Base-by-base conservation (phyloP, 2,329 filamentous ascomycete species). In the Ceratocystis ficicola region DNA sequence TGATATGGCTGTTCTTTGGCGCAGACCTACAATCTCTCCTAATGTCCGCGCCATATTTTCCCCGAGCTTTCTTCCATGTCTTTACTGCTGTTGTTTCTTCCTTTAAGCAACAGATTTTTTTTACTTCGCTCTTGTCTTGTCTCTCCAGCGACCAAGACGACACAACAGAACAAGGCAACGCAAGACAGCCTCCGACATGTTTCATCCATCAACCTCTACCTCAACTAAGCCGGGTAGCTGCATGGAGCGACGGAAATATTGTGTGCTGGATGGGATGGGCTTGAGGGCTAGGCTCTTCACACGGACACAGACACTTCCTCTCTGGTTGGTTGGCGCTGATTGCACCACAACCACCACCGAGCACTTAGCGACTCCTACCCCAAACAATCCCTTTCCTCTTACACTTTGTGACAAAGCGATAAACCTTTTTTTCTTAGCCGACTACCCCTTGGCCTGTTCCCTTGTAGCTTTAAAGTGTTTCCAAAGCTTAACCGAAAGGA, bases 401-500 rank as follows among this genome's bases (percentile, higher is more conserved):
- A 48, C 48, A 28, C 15, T 30, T 59, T n/a, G 5, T 30, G 25
- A 32, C 55, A 28, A 36, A 59, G 55, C 28, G 17, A 59, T 30
- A 59, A 59, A 59, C 15, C 55, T 59, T 20, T 36, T 57, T 10
- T 59, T 32, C n/a, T 52, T 48, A n/a, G n/a, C 46, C 20, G 1
- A 8, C 17, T 52, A 3, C 48, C 48, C 25, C 25, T 25, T 25
- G 20, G 36, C 36, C 36, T n/a, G 30, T 59, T 59, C 55, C 28
- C 55, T 59, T 59, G 55, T 17, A 59, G 55, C 12, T 6, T 59
- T 59, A 59, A 59, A 59, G 55, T 59, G 28, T 59, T 59, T 59
- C n/a, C 22, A 59, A 32, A 59, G 55, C 55, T 59, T 59, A 59
- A 59, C 55, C 55, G 55, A 59, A 59, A 32, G 55, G 30, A 59